A percentile compares a stretch with the other conserved stretches of the same genome.
Conservation (phyloP, 768 basidiomycete genomes). For the Phaeotremella fagi region DNA sequence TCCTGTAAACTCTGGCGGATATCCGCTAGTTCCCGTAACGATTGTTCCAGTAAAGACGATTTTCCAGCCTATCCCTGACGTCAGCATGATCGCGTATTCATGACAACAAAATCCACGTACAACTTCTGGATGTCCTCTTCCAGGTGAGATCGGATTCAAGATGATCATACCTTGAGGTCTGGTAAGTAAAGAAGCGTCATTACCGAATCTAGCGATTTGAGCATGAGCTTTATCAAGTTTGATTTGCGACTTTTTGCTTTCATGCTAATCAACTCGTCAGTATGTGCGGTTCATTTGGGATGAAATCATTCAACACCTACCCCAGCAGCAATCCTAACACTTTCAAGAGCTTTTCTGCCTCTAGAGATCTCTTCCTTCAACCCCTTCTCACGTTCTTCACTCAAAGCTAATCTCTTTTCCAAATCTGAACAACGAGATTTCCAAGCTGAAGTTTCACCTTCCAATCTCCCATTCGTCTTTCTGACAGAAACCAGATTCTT, state of each 20-base stretch:
- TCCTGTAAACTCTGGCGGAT: constrained; percentile 43
- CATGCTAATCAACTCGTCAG: constrained; percentile 20
- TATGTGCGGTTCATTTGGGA: neutral
- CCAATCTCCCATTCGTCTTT: constrained; percentile 9
- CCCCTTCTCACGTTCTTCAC: constrained; percentile 26
- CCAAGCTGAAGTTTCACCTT: constrained; percentile 25
- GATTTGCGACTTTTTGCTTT: constrained; percentile 35
- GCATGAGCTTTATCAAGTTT: constrained; percentile 35
- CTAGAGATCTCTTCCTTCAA: constrained; percentile 30
- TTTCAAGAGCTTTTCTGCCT: constrained; percentile 37
- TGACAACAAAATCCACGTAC: constrained; percentile 22
- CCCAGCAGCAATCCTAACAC: constrained; percentile 31
- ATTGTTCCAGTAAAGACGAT: constrained; percentile 38
- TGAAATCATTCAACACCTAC: constrained; percentile 13
- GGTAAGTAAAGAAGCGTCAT: constrained; percentile 11
- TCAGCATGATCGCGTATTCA: too few relatives aligned
- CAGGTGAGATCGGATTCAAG: constrained; percentile 30
- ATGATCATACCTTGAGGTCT: constrained; percentile 26
- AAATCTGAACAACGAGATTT: constrained; percentile 23
- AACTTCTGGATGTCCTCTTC: constrained; percentile 11
- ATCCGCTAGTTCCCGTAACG: constrained; percentile 37
- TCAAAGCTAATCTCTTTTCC: constrained; percentile 18
- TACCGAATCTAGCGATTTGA: constrained; percentile 23
- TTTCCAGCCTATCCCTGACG: constrained; percentile 22
- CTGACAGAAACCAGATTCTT: constrained; percentile 7